Evolutionary conservation across 1,284 basidiomycete species (phyloP).

Genomic region (Xanthoconium separans): DNA sequence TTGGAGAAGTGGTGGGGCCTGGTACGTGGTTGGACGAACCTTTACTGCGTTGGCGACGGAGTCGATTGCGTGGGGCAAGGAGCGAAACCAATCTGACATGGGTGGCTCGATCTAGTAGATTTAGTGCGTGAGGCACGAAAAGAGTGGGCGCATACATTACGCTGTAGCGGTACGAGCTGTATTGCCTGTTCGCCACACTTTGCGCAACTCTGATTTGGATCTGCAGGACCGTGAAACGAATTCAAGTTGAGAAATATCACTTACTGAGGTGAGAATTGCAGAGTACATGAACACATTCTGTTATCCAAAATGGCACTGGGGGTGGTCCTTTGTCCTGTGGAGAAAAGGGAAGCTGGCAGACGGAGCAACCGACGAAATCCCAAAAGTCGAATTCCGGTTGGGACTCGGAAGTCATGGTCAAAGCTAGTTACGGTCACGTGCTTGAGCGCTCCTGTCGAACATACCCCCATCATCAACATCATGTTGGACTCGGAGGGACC

Average conservation of each 20-base stretch:
- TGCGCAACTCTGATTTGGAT: constrained; percentile 66
- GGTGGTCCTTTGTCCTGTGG: constrained; percentile 48
- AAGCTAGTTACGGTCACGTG: too few species aligned
- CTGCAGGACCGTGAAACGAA: constrained; percentile 34
- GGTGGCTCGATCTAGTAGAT: constrained; percentile 63
- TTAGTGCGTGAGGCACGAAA: neutral
- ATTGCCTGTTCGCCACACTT: constrained; percentile 63
- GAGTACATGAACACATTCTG: constrained; percentile 78
- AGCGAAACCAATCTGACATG: constrained; percentile 76
- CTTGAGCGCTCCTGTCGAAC: too few species aligned
- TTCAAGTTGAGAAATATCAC: too few species aligned
- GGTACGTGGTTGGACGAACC: constrained; percentile 37
- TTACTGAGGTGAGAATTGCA: constrained; percentile 81
- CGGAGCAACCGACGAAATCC: constrained; percentile 71
- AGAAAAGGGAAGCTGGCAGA: constrained; percentile 64
- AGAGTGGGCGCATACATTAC: constrained; percentile 49
- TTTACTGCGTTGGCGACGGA: constrained; percentile 61
- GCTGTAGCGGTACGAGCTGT: constrained; percentile 68
- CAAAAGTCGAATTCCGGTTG: constrained; percentile 60
- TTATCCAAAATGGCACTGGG: constrained; percentile 75
- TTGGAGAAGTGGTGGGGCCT: neutral
- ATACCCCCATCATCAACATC: neutral
- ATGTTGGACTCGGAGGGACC: too few species aligned
- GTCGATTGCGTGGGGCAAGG: constrained; percentile 60
- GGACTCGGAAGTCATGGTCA: too few species aligned